A percentile compares a stretch with the other conserved stretches of the same genome.
phyloP scores from a whole-genome alignment of 2,329 filamentous ascomycete species.

The Teratosphaeria viscida region DNA sequence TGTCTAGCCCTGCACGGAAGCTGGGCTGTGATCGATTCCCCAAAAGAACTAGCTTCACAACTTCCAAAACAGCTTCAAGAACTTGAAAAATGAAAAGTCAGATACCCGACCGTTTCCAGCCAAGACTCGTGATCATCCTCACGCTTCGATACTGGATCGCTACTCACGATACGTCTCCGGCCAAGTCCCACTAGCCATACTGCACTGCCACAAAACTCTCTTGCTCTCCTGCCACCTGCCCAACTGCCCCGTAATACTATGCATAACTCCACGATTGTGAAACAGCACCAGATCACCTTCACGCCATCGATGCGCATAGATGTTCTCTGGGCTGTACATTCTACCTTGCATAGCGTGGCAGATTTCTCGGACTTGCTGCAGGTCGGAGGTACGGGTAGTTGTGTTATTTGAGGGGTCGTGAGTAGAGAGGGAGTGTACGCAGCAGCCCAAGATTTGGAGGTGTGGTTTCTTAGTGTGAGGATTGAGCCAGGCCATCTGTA shows the following conservation, averaged over 20 bases:
- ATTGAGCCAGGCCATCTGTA: not conserved
- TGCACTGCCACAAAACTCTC: slow-evolving; percentile 22
- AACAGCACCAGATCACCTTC: slow-evolving; percentile 24
- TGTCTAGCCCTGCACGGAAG: not conserved
- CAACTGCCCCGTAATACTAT: slow-evolving; percentile 22
- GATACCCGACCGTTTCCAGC: too few species aligned
- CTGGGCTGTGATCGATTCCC: not conserved
- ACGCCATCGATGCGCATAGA: slow-evolving; percentile 24
- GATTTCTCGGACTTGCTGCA: not conserved
- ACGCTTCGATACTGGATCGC: too few species aligned
- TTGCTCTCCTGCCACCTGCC: slow-evolving; percentile 3
- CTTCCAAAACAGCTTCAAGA: too few species aligned
- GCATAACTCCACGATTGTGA: slow-evolving; percentile 24
- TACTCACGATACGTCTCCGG: not conserved
- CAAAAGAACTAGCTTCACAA: too few species aligned
- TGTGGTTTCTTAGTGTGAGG: not conserved
- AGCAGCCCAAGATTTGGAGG: not conserved
- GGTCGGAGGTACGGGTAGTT: not conserved
- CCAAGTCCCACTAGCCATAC: not conserved
- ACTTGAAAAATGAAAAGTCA: too few species aligned
- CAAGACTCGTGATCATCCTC: not conserved
- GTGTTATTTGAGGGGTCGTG: not conserved
- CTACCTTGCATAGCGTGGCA: not conserved
- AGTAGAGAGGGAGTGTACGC: not conserved
- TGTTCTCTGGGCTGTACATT: slow-evolving; percentile 16